Evolutionary conservation across 2,329 filamentous ascomycete species (phyloP).

Genomic region (Colletotrichum theobromicola): DNA sequence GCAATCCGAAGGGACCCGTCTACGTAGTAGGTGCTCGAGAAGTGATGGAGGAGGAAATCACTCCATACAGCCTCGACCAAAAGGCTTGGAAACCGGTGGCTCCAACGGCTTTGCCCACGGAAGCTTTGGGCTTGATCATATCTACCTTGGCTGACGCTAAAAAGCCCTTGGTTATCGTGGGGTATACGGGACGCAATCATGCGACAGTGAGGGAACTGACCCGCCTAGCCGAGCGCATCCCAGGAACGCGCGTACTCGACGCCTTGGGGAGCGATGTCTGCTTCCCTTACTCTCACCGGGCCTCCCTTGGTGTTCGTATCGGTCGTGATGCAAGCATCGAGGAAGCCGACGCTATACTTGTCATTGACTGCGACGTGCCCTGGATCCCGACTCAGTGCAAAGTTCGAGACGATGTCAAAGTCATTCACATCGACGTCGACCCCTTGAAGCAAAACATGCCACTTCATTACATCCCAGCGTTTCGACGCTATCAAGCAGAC

Average conservation of each 20-base stretch:
- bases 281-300: constrained; percentile 74
- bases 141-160: constrained; percentile 67
- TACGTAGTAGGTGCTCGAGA: constrained; percentile 77
- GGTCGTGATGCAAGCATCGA: constrained; percentile 76
- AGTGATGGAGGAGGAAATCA: constrained; percentile 82
- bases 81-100: constrained; percentile 73
- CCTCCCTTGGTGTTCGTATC: constrained; percentile 73
- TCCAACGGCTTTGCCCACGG: constrained; percentile 61
- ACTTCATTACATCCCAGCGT: constrained; percentile 72
- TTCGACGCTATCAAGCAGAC: constrained; percentile 72
- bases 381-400: constrained; percentile 82
- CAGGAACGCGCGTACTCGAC: constrained; percentile 74
- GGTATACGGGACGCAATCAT: constrained; percentile 75
- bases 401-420: constrained; percentile 54
- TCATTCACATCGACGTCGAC: constrained; percentile 71
- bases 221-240: constrained; percentile 69
- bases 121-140: constrained; percentile 63
- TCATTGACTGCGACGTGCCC: constrained; percentile 89
- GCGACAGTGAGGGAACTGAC: constrained; percentile 65
- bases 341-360: constrained; percentile 82
- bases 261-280: constrained; percentile 83
- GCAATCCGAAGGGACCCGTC: constrained; percentile 75
- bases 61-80: constrained; percentile 73
- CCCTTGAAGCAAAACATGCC: constrained; percentile 76
- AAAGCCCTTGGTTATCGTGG: constrained; percentile 72